Evolutionary conservation across 768 basidiomycete species (phyloP).

Genomic region (Lentinula guzmanii): DNA sequence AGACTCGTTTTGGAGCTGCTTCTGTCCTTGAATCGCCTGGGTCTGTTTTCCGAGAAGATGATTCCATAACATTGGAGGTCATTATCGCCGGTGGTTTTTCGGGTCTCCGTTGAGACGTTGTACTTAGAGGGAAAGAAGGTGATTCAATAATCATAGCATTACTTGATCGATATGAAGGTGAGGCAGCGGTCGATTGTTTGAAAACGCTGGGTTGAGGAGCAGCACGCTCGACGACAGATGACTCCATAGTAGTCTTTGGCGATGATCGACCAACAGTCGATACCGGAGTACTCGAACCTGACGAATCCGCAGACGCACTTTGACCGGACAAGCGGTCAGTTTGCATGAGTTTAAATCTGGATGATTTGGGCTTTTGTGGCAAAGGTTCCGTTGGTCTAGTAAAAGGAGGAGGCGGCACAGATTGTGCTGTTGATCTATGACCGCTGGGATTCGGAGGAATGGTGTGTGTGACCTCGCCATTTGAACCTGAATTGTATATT

Average conservation of each 20-base stretch:
- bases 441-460: constrained; percentile 18
- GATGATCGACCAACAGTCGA: constrained; percentile 24
- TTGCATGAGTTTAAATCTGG: constrained; percentile 45
- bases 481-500: constrained; percentile 48
- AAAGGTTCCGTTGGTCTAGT: constrained; percentile 14
- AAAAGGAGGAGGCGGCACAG: constrained; percentile 6
- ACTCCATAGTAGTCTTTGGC: constrained; percentile 21
- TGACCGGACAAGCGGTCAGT: constrained; percentile 16
- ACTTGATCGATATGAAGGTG: neutral
- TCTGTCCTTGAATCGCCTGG: neutral
- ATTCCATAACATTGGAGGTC: constrained; percentile 20
- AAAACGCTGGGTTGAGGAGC: neutral
- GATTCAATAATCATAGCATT: constrained; percentile 13
- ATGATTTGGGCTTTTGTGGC: constrained; percentile 32
- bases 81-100: constrained; percentile 23
- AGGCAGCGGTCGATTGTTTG: neutral
- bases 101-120: constrained; percentile 16
- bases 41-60: neutral
- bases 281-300: constrained; percentile 19
- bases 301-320: neutral
- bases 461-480: constrained; percentile 10
- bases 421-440: neutral
- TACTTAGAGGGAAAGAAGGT: constrained; percentile 13
- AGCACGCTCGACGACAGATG: constrained; percentile 14
- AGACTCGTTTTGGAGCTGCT: constrained; percentile 13